These are phyloP conservation scores for Rhodocollybia butyracea DNA, from an alignment of 768 basidiomycete species.

Conservation along the genomic window DNA sequence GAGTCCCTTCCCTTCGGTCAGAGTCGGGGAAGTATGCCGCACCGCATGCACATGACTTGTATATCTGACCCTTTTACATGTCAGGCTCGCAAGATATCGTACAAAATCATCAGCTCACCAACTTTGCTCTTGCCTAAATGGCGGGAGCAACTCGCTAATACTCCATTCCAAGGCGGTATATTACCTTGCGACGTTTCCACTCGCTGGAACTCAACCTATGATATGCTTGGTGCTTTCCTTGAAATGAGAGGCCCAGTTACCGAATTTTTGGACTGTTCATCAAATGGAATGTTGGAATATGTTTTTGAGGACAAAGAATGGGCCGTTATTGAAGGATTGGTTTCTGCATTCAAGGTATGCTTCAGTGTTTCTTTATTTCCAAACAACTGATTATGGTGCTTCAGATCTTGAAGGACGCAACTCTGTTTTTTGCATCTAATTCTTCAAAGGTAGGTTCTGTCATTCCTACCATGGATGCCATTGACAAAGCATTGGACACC, in stretches of 20 bases:
- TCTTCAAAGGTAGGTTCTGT: slow-evolving; percentile 21
- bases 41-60: no score
- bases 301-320: slow-evolving; percentile 21
- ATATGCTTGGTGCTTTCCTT: slow-evolving; percentile 28
- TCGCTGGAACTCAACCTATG: slow-evolving; percentile 32
- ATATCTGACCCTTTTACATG: neutral
- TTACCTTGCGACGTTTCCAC: slow-evolving; percentile 33
- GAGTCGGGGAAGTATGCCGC: no score
- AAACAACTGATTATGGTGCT: neutral
- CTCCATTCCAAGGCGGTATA: slow-evolving; percentile 7
- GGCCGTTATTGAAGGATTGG: slow-evolving; percentile 21
- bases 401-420: slow-evolving; percentile 24
- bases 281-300: slow-evolving; percentile 12
- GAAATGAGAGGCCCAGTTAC: slow-evolving; percentile 23
- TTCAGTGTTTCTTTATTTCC: neutral
- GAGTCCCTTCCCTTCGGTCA: no score
- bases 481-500: slow-evolving; percentile 19
- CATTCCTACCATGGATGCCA: slow-evolving; percentile 30
- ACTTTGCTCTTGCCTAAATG: slow-evolving; percentile 29
- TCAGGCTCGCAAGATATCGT: slow-evolving; percentile 19
- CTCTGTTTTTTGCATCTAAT: slow-evolving; percentile 21
- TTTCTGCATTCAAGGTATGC: slow-evolving; percentile 20
- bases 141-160: slow-evolving; percentile 12
- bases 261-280: slow-evolving; percentile 13
- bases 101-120: slow-evolving; percentile 24